Percentiles rank a stretch among this genome's conserved stretches.
phyloP scores from a whole-genome alignment of 345 rosid species.

The Cardamine occulta region DNA sequence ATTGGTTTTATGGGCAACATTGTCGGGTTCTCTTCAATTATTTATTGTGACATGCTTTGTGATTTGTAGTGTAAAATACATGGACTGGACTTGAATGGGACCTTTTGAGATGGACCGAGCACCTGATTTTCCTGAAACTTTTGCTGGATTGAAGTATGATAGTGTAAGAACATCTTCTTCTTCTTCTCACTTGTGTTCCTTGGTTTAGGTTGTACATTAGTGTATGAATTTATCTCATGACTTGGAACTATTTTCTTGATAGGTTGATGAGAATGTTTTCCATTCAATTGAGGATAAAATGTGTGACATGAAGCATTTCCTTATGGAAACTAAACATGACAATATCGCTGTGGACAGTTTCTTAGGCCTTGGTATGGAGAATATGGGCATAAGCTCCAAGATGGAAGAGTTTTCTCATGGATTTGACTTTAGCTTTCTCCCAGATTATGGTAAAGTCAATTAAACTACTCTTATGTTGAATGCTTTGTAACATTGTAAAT shows the following conservation, averaged over 20 bases:
- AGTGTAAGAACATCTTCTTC: conserved; percentile 46
- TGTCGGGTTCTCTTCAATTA: conserved; percentile 27
- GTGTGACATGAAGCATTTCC: conserved; percentile 48
- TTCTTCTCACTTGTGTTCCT: conserved; percentile 21
- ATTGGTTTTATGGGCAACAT: conserved; percentile 28
- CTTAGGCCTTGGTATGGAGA: conserved; percentile 56
- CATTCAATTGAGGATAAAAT: conserved; percentile 54
- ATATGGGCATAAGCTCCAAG: conserved; percentile 49
- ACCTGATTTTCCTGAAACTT: conserved; percentile 39
- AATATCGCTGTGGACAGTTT: conserved; percentile 56
- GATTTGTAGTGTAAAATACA: conserved; percentile 20
- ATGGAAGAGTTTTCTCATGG: conserved; percentile 56
- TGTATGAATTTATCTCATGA: conserved; percentile 25
- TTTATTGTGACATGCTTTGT: conserved; percentile 27
- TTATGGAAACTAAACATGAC: conserved; percentile 59
- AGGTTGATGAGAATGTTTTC: conserved; percentile 53
- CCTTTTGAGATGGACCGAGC: conserved; percentile 47
- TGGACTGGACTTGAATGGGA: conserved; percentile 37
- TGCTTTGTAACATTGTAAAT: background rate
- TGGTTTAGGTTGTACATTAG: conserved; percentile 2
- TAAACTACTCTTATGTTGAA: conserved; percentile 9
- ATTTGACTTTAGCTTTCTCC: conserved; percentile 51
- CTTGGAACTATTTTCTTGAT: conserved; percentile 1
- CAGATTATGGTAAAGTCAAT: conserved; percentile 49
- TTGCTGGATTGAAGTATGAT: conserved; percentile 44